phyloP scores from a whole-genome alignment of 306 rosid genomes.

The Fagus sylvatica region DNA sequence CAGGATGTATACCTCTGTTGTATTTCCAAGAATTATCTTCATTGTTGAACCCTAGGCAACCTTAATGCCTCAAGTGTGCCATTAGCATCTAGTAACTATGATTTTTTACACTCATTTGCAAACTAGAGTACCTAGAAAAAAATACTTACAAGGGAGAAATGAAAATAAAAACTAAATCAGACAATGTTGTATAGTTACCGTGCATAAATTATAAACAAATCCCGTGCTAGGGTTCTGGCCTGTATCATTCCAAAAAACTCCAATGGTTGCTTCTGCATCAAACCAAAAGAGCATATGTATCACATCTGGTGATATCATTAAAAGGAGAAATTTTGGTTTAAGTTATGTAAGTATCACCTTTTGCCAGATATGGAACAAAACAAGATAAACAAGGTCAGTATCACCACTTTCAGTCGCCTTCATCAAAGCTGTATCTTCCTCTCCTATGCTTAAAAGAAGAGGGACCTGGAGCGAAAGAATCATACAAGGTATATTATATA shows the following conservation, averaged over 20 bases:
- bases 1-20: neutral
- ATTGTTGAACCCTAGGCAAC: neutral
- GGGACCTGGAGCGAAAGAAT: slow-evolving; percentile 65
- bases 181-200: slow-evolving; percentile 49
- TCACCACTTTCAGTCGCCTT: slow-evolving; percentile 97
- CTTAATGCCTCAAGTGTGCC: neutral
- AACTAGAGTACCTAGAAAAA: slow-evolving; percentile 5
- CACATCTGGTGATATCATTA: slow-evolving; percentile 1
- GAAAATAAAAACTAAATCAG: neutral
- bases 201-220: slow-evolving; percentile 76
- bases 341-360: slow-evolving; percentile 54
- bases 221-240: slow-evolving; percentile 69
- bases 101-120: neutral
- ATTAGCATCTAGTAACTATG: neutral
- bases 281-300: slow-evolving; percentile 23
- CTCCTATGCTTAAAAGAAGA: slow-evolving; percentile 96
- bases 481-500: slow-evolving; percentile 12
- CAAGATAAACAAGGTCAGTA: slow-evolving; percentile 96
- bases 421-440: slow-evolving; percentile 83
- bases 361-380: slow-evolving; percentile 91
- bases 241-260: slow-evolving; percentile 86
- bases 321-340: neutral
- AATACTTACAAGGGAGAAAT: neutral
- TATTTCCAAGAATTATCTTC: neutral
- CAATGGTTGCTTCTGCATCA: slow-evolving; percentile 76